Percentiles rank a stretch among this genome's conserved stretches.
These are phyloP conservation scores for Tylopilus vinaceipallidus DNA, from an alignment of 768 basidiomycete species.

Conservation along the genomic window DNA sequence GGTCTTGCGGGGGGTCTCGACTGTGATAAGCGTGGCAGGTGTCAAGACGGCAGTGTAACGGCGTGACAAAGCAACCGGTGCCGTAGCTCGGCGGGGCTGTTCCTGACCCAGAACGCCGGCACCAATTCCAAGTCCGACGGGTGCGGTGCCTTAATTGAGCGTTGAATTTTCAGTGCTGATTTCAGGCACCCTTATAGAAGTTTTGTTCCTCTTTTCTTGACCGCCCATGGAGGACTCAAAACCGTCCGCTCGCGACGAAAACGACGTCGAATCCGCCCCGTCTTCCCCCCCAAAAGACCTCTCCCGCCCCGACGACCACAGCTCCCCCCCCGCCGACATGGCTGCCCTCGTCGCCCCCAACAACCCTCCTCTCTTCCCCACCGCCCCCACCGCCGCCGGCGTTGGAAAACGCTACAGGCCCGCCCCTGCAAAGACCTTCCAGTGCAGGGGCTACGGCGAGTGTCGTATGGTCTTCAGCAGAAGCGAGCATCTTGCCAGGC, in stretches of 20 bases:
- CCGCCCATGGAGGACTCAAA: conserved; percentile 37
- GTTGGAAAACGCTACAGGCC: conserved; percentile 70
- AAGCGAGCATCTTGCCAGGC: conserved; percentile 93
- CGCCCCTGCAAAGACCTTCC: conserved; percentile 90
- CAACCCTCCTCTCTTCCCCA: conserved; percentile 22
- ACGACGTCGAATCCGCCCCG: conserved; percentile 11
- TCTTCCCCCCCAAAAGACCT: conserved; percentile 5
- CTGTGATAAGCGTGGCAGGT: conserved; percentile 17
- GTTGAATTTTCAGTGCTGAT: conserved; percentile 31
- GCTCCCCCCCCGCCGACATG: conserved; percentile 25
- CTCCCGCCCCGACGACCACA: conserved; percentile 1
- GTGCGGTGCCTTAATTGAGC: conserved; percentile 37
- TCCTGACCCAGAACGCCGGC: conserved; percentile 29
- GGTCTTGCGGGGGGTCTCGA: conserved; percentile 24
- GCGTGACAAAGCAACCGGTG: conserved; percentile 31
- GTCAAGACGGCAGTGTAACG: conserved; percentile 18
- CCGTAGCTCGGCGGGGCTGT: conserved; percentile 36
- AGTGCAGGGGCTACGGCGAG: conserved; percentile 91
- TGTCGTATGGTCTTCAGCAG: conserved; percentile 96
- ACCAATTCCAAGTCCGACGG: conserved; percentile 30
- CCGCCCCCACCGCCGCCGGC: conserved; percentile 18
- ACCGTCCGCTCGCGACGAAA: conserved; percentile 26
- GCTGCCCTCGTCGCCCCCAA: conserved; percentile 33
- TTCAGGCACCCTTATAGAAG: conserved; percentile 37
- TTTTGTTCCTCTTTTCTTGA: conserved; percentile 33